Evolutionary conservation across 805 yeast species (phyloP).

Genomic region (Yarrowia divulgata): DNA sequence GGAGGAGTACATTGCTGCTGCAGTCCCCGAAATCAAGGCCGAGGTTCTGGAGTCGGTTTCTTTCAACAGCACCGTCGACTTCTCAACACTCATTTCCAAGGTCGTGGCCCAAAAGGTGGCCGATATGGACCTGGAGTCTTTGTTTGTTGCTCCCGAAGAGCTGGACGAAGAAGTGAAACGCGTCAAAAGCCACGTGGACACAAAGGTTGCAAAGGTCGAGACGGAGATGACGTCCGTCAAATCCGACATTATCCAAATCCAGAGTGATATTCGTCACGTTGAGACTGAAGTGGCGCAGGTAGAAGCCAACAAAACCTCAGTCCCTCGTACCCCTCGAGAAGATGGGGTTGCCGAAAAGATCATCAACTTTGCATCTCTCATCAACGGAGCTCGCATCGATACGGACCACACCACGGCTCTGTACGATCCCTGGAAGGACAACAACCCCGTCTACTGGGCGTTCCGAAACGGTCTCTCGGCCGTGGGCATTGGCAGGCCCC

Average conservation of each 20-base stretch:
- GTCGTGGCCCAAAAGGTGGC: slow-evolving; percentile 13
- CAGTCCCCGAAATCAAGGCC: slow-evolving; percentile 15
- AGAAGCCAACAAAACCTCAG: slow-evolving; percentile 10
- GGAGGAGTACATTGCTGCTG: slow-evolving; percentile 4
- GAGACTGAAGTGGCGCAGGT: slow-evolving; percentile 15
- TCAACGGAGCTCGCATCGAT: slow-evolving; percentile 46
- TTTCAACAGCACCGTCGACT: slow-evolving; percentile 11
- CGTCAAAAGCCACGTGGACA: slow-evolving; percentile 1
- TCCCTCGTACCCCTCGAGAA: background rate
- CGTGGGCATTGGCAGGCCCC: slow-evolving; percentile 42
- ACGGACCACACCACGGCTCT: slow-evolving; percentile 44
- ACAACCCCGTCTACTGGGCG: slow-evolving; percentile 39
- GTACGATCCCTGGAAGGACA: slow-evolving; percentile 41
- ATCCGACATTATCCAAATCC: background rate
- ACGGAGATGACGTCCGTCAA: background rate
- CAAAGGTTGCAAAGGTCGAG: background rate
- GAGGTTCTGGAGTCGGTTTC: slow-evolving; percentile 14
- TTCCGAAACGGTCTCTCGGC: slow-evolving; percentile 36
- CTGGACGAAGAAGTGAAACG: background rate
- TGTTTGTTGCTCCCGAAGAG: slow-evolving; percentile 6
- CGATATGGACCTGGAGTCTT: background rate
- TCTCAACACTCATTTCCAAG: slow-evolving; percentile 2
- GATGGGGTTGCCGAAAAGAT: slow-evolving; percentile 11
- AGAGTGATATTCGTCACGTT: background rate
- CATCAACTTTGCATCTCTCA: slow-evolving; percentile 43